Evolutionary conservation across 257 asterid species (phyloP).

Genomic region (Solanum appendiculatum): DNA sequence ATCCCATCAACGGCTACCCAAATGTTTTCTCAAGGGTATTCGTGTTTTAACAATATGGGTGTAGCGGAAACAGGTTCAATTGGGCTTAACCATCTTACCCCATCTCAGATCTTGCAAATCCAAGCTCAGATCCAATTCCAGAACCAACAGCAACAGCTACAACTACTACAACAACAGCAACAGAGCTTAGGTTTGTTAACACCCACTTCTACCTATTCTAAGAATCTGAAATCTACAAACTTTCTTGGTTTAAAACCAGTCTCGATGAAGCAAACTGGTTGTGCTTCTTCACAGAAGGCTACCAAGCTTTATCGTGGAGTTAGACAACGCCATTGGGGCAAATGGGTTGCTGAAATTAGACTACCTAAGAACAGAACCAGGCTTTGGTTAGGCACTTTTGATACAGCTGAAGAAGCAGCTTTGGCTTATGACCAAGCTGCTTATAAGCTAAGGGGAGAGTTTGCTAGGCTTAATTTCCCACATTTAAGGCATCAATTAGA

Average conservation of each 20-base stretch:
- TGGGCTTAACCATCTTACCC: slow-evolving; percentile 48
- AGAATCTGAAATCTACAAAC: slow-evolving; percentile 13
- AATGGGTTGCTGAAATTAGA: slow-evolving; percentile 94
- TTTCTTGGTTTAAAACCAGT: slow-evolving; percentile 48
- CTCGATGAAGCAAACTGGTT: slow-evolving; percentile 55
- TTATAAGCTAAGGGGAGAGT: slow-evolving; percentile 75
- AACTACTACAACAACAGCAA: slow-evolving; percentile 13
- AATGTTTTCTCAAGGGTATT: slow-evolving; percentile 20
- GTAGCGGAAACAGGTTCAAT: slow-evolving; percentile 35
- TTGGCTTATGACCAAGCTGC: slow-evolving; percentile 86
- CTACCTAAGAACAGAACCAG: slow-evolving; percentile 80
- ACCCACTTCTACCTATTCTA: neutral
- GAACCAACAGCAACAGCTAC: slow-evolving; percentile 28
- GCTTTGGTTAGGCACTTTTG: slow-evolving; percentile 93
- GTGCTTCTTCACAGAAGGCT: slow-evolving; percentile 36
- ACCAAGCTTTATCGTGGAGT: slow-evolving; percentile 80
- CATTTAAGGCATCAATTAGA: slow-evolving; percentile 48
- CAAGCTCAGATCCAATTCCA: slow-evolving; percentile 54
- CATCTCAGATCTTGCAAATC: slow-evolving; percentile 64
- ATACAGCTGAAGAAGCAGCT: slow-evolving; percentile 85
- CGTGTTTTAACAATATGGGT: slow-evolving; percentile 30
- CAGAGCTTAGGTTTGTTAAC: slow-evolving; percentile 8
- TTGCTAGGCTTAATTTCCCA: slow-evolving; percentile 75
- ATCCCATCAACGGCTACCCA: slow-evolving; percentile 40
- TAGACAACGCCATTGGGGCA: slow-evolving; percentile 92